Conservation (phyloP, 2,329 filamentous ascomycete species). For the Nemania serpens region DNA sequence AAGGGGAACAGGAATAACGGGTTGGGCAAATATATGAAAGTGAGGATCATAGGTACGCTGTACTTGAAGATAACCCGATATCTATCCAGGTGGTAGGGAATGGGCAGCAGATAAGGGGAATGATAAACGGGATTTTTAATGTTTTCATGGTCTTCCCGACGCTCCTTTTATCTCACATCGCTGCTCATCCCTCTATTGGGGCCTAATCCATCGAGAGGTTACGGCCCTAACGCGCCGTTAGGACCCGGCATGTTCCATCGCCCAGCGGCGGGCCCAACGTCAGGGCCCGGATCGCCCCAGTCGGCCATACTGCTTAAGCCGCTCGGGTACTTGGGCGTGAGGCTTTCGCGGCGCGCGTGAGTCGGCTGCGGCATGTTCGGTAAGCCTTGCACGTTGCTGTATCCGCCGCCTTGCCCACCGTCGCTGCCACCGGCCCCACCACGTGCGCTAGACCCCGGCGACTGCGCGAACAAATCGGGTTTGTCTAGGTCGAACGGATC, state of each 20-base stretch:
- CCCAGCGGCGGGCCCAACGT: slow-evolving; percentile 50
- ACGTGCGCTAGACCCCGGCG: slow-evolving; percentile 27
- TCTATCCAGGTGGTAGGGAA: neutral
- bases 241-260: slow-evolving; percentile 40
- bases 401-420: slow-evolving; percentile 27
- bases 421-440: slow-evolving; percentile 39
- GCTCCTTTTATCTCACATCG: slow-evolving; percentile 37
- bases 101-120: neutral
- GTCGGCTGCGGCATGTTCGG: slow-evolving; percentile 40
- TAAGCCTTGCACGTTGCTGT: slow-evolving; percentile 27
- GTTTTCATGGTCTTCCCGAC: too few species aligned
- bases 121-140: too few species aligned
- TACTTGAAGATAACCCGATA: neutral
- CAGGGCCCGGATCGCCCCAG: slow-evolving; percentile 61
- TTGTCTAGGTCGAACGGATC: slow-evolving; percentile 69
- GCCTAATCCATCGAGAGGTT: neutral
- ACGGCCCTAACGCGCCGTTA: slow-evolving; percentile 25
- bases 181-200: slow-evolving; percentile 37
- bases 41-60: neutral
- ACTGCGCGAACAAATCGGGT: slow-evolving; percentile 48
- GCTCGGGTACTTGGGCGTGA: slow-evolving; percentile 54
- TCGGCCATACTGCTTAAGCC: slow-evolving; percentile 53
- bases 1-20: neutral
- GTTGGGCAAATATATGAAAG: neutral
- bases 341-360: slow-evolving; percentile 47